These are phyloP conservation scores for Chaetomiaceae sp. DNA, from an alignment of 2,329 filamentous ascomycete genomes.

Conservation along the genomic window DNA sequence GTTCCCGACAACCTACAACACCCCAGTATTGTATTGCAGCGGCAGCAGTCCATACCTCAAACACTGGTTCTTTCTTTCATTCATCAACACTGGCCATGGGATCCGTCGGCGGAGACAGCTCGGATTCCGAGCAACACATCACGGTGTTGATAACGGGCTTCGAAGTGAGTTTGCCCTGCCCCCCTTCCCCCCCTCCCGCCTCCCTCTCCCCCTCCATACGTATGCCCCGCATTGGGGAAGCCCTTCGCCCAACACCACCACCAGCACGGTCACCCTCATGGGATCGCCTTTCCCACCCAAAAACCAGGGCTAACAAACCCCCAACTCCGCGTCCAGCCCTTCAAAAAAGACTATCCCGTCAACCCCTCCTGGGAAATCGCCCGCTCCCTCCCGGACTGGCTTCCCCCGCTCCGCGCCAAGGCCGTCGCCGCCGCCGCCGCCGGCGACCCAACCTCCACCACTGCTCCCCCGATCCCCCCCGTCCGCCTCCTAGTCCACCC, in stretches of 20 bases:
- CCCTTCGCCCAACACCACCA: not conserved
- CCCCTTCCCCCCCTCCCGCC: constrained; percentile 1
- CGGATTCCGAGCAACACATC: constrained; percentile 7
- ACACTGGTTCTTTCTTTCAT: not conserved
- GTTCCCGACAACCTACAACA: not conserved
- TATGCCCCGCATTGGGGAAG: not conserved
- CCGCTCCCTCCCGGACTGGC: constrained; percentile 58
- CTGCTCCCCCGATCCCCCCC: constrained; percentile 46
- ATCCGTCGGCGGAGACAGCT: constrained; percentile 7
- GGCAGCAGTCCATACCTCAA: not conserved
- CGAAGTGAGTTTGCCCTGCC: constrained; percentile 41
- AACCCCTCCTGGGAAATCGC: constrained; percentile 84
- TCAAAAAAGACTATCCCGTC: constrained; percentile 63
- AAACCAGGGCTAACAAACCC: not conserved
- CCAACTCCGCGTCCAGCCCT: constrained; percentile 54
- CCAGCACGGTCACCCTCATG: not conserved
- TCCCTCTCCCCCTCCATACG: no score
- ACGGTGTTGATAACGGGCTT: constrained; percentile 42
- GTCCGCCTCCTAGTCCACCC: constrained; percentile 64
- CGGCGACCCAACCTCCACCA: not conserved
- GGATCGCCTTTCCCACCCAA: no score
- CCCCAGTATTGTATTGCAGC: no score
- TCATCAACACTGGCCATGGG: constrained; percentile 22
- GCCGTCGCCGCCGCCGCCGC: constrained; percentile 26
- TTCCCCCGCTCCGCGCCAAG: constrained; percentile 50